phyloP scores from a whole-genome alignment of 768 basidiomycete genomes.

The Nidula microcarpa region DNA sequence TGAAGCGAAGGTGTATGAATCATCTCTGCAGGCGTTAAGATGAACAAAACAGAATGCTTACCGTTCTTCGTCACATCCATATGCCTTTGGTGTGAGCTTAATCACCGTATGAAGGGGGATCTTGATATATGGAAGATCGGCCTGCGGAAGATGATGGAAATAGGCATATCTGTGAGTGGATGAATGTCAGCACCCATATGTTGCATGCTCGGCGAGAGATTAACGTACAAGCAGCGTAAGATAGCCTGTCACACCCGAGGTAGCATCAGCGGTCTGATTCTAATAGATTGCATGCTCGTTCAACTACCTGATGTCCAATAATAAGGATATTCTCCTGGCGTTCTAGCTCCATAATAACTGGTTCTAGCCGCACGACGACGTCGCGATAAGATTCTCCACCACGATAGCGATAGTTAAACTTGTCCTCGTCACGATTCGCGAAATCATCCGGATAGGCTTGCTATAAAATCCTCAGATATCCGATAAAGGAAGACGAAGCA shows the following conservation, averaged over 20 bases:
- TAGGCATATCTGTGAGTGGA: constrained; percentile 77
- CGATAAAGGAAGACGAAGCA: background rate
- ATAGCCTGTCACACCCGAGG: constrained; percentile 48
- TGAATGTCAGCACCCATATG: constrained; percentile 1
- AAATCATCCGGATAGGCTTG: constrained; percentile 97
- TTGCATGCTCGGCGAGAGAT: constrained; percentile 9
- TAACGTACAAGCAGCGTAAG: constrained; percentile 68
- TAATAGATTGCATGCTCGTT: background rate
- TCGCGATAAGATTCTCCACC: constrained; percentile 98
- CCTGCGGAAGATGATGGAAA: constrained; percentile 90
- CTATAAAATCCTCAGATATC: constrained; percentile 31
- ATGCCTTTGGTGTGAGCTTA: constrained; percentile 96
- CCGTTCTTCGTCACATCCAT: constrained; percentile 98
- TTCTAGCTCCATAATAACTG: constrained; percentile 99
- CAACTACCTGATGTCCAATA: constrained; percentile 84
- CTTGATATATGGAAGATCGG: constrained; percentile 95
- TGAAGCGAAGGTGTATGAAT: constrained; percentile 2
- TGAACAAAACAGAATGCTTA: constrained; percentile 20
- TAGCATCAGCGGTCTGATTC: constrained; percentile 44
- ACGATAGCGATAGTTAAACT: constrained; percentile 98
- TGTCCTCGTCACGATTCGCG: constrained; percentile 97
- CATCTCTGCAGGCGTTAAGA: background rate
- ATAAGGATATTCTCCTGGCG: constrained; percentile 96
- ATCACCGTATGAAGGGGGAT: constrained; percentile 97
- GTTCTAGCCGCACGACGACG: constrained; percentile 91